Percentiles rank a stretch among this genome's conserved stretches.
Conservation (phyloP, 2,329 filamentous ascomycete genomes). For the Pseudovirgaria hyperparasitica region DNA sequence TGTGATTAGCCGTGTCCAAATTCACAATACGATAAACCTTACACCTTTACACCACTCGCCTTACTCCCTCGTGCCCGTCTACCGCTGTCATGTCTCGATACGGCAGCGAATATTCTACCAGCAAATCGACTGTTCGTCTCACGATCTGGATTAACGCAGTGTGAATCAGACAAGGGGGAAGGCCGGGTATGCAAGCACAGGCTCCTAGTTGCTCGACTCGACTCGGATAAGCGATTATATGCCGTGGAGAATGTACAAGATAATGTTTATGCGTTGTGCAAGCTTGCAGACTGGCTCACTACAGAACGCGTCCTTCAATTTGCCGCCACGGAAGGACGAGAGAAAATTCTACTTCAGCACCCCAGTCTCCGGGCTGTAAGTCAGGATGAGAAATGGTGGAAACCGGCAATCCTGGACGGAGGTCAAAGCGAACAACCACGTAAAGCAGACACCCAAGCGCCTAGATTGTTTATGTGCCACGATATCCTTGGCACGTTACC, state of each 20-base stretch:
- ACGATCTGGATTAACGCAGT: too few relatives aligned
- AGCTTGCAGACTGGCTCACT: constrained; percentile 52
- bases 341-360: too few relatives aligned
- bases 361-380: constrained; percentile 1
- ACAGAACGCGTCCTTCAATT: constrained; percentile 39
- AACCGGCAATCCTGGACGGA: constrained; percentile 13
- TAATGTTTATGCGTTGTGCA: constrained; percentile 55
- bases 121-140: constrained; percentile 22
- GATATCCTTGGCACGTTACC: constrained; percentile 3
- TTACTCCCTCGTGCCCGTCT: constrained; percentile 23
- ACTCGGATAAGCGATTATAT: constrained; percentile 59
- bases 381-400: constrained; percentile 17
- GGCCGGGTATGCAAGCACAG: constrained; percentile 15
- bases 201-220: constrained; percentile 22
- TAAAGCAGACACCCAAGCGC: constrained; percentile 11
- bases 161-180: constrained; percentile 18
- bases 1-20: constrained; percentile 17
- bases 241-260: constrained; percentile 55
- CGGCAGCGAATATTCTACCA: constrained; percentile 12
- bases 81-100: constrained; percentile 25
- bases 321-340: constrained; percentile 33
- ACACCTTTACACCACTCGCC: constrained; percentile 20
- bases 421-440: constrained; percentile 3
- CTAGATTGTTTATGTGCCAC: constrained; percentile 20
- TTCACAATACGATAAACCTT: constrained; percentile 16